Conservation (phyloP, 164 flowering plant species). For the Magnolia officinalis region DNA sequence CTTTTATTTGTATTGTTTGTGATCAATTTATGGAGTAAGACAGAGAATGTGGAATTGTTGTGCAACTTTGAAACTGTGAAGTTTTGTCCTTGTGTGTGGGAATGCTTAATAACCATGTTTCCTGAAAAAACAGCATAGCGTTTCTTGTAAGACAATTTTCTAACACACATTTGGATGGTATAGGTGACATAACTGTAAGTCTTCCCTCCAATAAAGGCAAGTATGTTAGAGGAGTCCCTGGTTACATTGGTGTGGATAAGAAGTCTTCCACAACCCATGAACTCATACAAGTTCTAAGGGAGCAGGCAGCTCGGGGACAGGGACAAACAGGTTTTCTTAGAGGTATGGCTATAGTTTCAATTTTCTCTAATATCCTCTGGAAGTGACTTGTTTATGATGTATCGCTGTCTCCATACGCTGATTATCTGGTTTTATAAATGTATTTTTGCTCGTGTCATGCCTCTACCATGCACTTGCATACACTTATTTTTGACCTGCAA, state of each 20-base stretch:
- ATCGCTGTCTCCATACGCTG: no score
- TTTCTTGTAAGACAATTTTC: background rate
- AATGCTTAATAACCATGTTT: background rate
- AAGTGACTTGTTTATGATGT: background rate
- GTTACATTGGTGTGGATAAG: conserved; percentile 5
- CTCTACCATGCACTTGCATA: no score
- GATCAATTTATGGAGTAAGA: no score
- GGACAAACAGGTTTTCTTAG: conserved; percentile 6
- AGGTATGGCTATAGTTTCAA: conserved; percentile 10
- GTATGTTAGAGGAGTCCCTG: conserved; percentile 6
- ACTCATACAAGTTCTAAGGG: conserved; percentile 31
- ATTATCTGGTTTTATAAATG: no score
- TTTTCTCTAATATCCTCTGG: background rate
- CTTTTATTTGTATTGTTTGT: no score
- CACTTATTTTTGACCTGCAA: no score
- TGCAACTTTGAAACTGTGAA: background rate
- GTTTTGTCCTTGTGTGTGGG: background rate
- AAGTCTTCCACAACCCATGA: conserved; percentile 26
- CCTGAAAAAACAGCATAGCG: background rate
- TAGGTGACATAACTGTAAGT: conserved; percentile 6
- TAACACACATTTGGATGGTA: background rate
- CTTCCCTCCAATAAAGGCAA: conserved; percentile 11
- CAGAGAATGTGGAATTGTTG: no score
- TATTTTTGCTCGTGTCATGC: no score
- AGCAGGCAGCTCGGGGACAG: conserved; percentile 30